These are phyloP conservation scores for Bauhinia variegata DNA, from an alignment of 306 rosid species.

Conservation along the genomic window DNA sequence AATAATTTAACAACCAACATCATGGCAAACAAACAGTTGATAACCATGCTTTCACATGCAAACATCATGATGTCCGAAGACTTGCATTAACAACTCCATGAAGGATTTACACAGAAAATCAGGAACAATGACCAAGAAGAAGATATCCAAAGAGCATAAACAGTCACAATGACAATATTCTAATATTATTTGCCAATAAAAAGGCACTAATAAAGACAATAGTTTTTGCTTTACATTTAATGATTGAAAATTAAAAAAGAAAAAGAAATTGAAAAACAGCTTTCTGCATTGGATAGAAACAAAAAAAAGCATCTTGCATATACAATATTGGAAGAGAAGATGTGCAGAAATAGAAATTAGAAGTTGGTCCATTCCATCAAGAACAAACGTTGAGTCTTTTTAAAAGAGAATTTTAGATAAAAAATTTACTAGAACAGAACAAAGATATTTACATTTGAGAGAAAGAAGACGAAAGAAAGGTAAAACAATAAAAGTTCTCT, in stretches of 20 bases:
- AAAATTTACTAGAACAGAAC: neutral
- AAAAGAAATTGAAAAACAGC: neutral
- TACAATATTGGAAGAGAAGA: neutral
- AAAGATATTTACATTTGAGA: no score
- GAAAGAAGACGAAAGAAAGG: neutral
- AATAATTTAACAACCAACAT: no score
- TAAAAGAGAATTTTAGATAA: neutral
- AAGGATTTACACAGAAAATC: neutral
- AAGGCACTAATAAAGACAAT: no score
- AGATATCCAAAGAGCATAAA: no score
- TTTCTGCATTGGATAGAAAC: neutral
- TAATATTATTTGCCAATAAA: no score
- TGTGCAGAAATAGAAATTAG: slow-evolving; percentile 2
- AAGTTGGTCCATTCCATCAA: no score
- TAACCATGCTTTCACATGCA: no score
- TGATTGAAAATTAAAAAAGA: neutral
- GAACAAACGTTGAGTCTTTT: neutral
- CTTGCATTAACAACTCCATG: neutral
- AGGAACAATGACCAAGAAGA: neutral
- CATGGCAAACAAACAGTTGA: no score
- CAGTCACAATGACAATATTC: no score
- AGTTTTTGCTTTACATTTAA: no score
- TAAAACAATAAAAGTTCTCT: slow-evolving; percentile 9
- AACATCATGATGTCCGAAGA: no score
- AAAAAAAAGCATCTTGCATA: slow-evolving; percentile 5